Base-by-base conservation (phyloP, 768 basidiomycete species). In the Pulveroboletus sp. region DNA sequence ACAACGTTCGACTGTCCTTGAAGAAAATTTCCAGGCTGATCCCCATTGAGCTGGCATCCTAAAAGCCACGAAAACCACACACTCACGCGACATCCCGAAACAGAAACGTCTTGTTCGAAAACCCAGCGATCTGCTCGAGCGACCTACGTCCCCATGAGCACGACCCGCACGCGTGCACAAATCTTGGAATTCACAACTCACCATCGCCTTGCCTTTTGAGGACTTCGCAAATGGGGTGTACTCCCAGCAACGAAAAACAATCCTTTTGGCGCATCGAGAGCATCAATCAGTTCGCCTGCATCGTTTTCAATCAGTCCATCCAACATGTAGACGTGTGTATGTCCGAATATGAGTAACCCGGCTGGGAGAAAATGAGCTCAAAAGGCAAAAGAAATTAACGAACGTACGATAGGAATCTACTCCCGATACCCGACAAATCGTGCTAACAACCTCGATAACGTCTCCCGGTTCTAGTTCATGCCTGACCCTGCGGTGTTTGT, bases 1-100 rank as follows among this genome's bases (percentile, higher is more conserved):
- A 73, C 39, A 96, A 72, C 14, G 90, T 93, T 7, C 90, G 82
- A 57, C 90, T 92, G 59, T 97, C 94, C 58, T 83, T 86, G 75
- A 96, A 92, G 69, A 94, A 95, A 9, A 97, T 76, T 65, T 97
- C 94, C 14, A 96, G 73, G 0, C 91, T 93, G 53, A 24, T 6
- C 8, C 10, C 32, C 41, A 30, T 43, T 49, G n/a, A 46, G 40
- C 26, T 6, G 7, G 39, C 5, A 28, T 28, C n/a, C 18, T 8
- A 10, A 26, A 42, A 33, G 8, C 39, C 13, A 24, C 32, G 31
- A 37, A 11, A 43, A 27, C 14, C n/a, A 24, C 6, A 26, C 39
- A 72, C 89, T 72, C 62, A 92, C 89, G 83, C 93, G 13, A 95
- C 90, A 61, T 95, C 92, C 21, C 91, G 81, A 69, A 97, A 95